phyloP scores from a whole-genome alignment of 768 basidiomycete species.

The Tylopilus subfusipes region DNA sequence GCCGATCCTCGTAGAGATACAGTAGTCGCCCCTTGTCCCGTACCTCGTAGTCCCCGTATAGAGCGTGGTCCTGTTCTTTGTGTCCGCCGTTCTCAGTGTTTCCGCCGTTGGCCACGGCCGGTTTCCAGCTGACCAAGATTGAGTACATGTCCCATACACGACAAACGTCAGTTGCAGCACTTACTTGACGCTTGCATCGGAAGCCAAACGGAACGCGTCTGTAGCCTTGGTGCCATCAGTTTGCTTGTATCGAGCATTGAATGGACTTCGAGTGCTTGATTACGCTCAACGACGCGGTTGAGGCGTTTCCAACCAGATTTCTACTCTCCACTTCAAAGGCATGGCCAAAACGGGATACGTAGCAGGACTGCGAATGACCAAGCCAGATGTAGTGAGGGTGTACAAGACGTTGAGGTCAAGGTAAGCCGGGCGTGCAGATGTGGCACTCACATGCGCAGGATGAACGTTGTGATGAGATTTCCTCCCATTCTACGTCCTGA shows the following conservation, averaged over 20 bases:
- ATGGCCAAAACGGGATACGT: constrained; percentile 53
- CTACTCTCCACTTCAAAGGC: constrained; percentile 64
- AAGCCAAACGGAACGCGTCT: constrained; percentile 64
- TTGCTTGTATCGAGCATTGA: constrained; percentile 42
- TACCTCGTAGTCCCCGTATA: too few species aligned
- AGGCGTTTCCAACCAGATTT: constrained; percentile 51
- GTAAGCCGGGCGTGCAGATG: neutral
- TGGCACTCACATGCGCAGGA: constrained; percentile 56
- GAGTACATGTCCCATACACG: neutral
- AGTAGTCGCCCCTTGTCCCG: too few species aligned
- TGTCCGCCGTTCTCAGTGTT: too few species aligned
- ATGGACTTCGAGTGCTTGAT: constrained; percentile 36
- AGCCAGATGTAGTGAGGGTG: constrained; percentile 76
- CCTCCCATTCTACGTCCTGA: constrained; percentile 68
- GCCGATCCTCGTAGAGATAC: too few species aligned
- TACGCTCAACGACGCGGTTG: constrained; percentile 35
- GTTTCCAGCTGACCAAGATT: too few species aligned
- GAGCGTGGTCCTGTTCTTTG: too few species aligned
- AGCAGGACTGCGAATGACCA: constrained; percentile 60
- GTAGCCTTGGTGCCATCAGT: constrained; percentile 36
- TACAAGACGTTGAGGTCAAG: constrained; percentile 18
- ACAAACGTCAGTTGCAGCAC: constrained; percentile 22
- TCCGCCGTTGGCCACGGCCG: too few species aligned
- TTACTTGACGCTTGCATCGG: constrained; percentile 66
- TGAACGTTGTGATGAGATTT: constrained; percentile 67